Evolutionary conservation across 116 monocot genomes (phyloP).

Genomic region (Cymodocea nodosa): DNA sequence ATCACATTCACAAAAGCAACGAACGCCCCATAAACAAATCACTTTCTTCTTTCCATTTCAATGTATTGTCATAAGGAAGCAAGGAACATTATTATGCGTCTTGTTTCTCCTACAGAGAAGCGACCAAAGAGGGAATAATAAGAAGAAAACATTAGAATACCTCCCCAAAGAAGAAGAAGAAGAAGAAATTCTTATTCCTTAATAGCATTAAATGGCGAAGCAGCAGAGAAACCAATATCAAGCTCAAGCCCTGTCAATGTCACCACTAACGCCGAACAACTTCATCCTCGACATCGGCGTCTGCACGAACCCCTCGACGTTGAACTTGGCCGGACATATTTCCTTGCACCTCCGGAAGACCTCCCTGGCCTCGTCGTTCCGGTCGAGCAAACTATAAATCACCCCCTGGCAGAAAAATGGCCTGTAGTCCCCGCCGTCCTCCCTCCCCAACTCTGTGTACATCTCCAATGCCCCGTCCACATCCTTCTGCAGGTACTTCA

Average conservation of each 20-base stretch:
- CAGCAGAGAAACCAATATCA: background rate
- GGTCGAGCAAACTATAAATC: slow-evolving; percentile 47
- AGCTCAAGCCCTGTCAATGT: background rate
- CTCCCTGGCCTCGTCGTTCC: slow-evolving; percentile 55
- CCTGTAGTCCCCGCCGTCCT: slow-evolving; percentile 60
- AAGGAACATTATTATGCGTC: no score
- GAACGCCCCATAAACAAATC: no score
- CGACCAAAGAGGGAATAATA: no score
- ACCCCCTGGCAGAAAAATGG: slow-evolving; percentile 74
- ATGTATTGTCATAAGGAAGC: no score
- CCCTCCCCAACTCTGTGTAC: slow-evolving; percentile 47
- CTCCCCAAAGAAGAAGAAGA: no score
- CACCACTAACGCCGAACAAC: slow-evolving; percentile 21
- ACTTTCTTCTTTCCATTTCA: no score
- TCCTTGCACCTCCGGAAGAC: slow-evolving; percentile 59
- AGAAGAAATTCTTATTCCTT: no score
- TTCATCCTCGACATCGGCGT: slow-evolving; percentile 44
- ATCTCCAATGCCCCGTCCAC: slow-evolving; percentile 46
- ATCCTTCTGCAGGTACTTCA: slow-evolving; percentile 53
- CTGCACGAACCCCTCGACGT: slow-evolving; percentile 55
- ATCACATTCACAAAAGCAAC: no score
- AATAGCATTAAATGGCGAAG: no score
- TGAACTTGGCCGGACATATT: slow-evolving; percentile 38
- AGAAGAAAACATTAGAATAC: no score
- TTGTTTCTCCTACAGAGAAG: no score